Conservation (phyloP, 441 rosid genomes). For the Syzygium syzygioides region DNA sequence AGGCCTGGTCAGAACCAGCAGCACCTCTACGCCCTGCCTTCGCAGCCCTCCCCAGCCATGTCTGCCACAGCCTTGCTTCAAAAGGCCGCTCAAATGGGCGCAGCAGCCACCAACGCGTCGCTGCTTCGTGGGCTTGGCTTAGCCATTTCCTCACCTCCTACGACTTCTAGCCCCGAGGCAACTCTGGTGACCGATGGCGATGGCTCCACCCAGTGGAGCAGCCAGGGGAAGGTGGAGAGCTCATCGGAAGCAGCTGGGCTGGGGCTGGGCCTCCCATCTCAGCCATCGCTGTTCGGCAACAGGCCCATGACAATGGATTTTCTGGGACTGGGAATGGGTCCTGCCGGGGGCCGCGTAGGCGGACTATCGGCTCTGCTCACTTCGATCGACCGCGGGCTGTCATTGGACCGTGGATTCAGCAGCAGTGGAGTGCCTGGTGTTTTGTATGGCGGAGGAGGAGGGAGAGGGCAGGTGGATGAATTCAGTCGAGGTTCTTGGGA, state of each 20-base stretch:
- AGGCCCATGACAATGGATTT: slow-evolving; percentile 79
- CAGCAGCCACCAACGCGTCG: slow-evolving; percentile 55
- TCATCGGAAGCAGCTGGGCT: slow-evolving; percentile 29
- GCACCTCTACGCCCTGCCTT: slow-evolving; percentile 21
- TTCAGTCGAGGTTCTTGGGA: slow-evolving; percentile 29
- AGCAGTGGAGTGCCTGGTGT: slow-evolving; percentile 18
- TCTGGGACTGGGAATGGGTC: slow-evolving; percentile 73
- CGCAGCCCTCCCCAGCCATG: slow-evolving; percentile 47
- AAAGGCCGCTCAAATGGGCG: slow-evolving; percentile 88
- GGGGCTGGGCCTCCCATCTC: slow-evolving; percentile 45
- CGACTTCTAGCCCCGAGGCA: slow-evolving; percentile 12
- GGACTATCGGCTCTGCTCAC: slow-evolving; percentile 47
- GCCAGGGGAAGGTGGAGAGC: slow-evolving; percentile 25
- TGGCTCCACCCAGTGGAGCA: neutral
- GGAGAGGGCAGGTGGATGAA: slow-evolving; percentile 2
- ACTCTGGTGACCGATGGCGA: neutral
- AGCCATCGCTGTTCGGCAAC: slow-evolving; percentile 44
- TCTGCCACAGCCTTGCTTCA: slow-evolving; percentile 94
- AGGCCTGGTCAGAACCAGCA: slow-evolving; percentile 22
- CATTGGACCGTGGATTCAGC: slow-evolving; percentile 37
- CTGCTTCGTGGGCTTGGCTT: slow-evolving; percentile 65
- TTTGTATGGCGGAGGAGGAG: slow-evolving; percentile 10
- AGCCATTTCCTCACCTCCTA: slow-evolving; percentile 26
- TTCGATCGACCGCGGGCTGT: neutral
- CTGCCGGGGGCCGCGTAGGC: slow-evolving; percentile 18